A percentile compares a stretch with the other conserved stretches of the same genome.
These are phyloP conservation scores for Flaveria floridana DNA, from an alignment of 140 eudicot genomes.

Conservation along the genomic window DNA sequence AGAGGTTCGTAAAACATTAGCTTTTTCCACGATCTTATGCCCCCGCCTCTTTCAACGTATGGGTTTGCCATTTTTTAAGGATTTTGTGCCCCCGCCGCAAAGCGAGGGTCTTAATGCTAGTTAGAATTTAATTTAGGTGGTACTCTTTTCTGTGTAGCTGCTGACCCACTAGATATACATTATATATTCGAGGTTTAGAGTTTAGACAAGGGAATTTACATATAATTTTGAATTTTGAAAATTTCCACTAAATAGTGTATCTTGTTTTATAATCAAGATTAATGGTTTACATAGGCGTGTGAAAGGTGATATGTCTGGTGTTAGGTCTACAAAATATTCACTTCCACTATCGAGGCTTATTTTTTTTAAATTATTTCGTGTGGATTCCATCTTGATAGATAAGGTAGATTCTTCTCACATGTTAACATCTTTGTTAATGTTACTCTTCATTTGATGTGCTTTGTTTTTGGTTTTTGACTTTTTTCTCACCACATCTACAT, in stretches of 20 bases:
- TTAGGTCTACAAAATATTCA: background rate
- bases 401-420: conserved; percentile 11
- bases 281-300: background rate
- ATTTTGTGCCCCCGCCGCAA: too few relatives aligned
- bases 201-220: background rate
- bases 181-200: background rate
- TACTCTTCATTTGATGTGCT: background rate
- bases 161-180: conserved; percentile 3
- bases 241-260: background rate
- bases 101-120: too few relatives aligned
- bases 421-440: background rate
- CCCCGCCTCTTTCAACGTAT: too few relatives aligned
- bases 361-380: background rate
- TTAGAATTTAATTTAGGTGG: conserved; percentile 20
- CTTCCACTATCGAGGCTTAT: conserved; percentile 8
- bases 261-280: background rate
- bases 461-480: background rate
- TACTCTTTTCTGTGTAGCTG: background rate
- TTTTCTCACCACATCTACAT: background rate
- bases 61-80: too few relatives aligned
- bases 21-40: too few relatives aligned
- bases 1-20: too few relatives aligned
- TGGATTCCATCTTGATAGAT: conserved; percentile 2
- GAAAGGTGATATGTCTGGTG: background rate
- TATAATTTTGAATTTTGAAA: too few relatives aligned